phyloP scores from a whole-genome alignment of 2,329 filamentous ascomycete species.

The Malbranchea zuffiana region DNA sequence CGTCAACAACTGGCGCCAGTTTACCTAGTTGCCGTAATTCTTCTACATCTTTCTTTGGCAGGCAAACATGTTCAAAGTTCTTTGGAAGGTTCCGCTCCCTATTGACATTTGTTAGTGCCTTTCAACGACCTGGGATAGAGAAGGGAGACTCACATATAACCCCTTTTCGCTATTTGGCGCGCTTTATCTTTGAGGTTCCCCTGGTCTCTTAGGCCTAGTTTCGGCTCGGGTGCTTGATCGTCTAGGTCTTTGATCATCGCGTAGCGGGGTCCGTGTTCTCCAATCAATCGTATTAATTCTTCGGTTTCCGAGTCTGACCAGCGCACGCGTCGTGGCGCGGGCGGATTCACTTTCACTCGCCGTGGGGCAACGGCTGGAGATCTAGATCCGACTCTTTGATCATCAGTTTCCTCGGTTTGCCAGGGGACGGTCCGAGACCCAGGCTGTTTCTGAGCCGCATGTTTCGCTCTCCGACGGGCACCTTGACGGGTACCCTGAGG shows the following conservation, averaged over 20 bases:
- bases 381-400: neutral
- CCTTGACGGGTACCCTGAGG: too few relatives aligned
- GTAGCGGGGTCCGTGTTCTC: constrained; percentile 37
- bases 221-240: constrained; percentile 20
- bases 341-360: neutral
- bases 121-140: too few relatives aligned
- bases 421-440: too few relatives aligned
- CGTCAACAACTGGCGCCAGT: too few relatives aligned
- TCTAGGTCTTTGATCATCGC: constrained; percentile 34
- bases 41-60: too few relatives aligned
- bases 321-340: neutral
- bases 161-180: constrained; percentile 42
- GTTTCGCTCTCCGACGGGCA: too few relatives aligned
- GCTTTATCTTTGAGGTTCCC: constrained; percentile 47
- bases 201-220: constrained; percentile 35
- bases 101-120: too few relatives aligned
- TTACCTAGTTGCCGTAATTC: too few relatives aligned
- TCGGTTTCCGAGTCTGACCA: constrained; percentile 34
- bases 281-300: constrained; percentile 42
- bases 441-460: too few relatives aligned
- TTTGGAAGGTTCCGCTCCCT: too few relatives aligned
- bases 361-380: neutral
- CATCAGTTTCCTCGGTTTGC: too few relatives aligned
- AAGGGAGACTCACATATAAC: constrained; percentile 30
- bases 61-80: constrained; percentile 35